A percentile compares a stretch with the other conserved stretches of the same genome.
Conservation (phyloP, 306 rosid genomes). For the Castanea crenata region DNA sequence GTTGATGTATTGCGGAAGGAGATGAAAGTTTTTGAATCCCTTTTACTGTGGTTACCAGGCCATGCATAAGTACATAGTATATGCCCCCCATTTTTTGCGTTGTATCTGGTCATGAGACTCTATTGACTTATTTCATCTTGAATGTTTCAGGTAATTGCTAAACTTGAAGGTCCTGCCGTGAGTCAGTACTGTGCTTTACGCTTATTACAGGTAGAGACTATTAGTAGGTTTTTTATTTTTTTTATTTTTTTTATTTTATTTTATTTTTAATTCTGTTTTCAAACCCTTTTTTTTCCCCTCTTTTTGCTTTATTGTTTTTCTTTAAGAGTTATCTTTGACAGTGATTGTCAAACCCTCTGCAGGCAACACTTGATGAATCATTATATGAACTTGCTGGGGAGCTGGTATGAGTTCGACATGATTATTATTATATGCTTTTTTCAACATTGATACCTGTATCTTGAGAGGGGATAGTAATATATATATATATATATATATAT, state of each 20-base stretch:
- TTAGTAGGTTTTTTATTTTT: background rate
- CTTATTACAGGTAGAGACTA: slow-evolving; percentile 62
- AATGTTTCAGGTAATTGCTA: slow-evolving; percentile 84
- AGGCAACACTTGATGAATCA: slow-evolving; percentile 97
- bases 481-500: no score
- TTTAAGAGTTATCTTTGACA: slow-evolving; percentile 21
- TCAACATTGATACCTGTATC: slow-evolving; percentile 21
- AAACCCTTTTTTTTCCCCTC: no score
- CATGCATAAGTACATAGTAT: background rate
- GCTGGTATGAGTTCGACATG: slow-evolving; percentile 53
- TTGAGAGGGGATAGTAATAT: slow-evolving; percentile 12
- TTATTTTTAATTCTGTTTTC: background rate
- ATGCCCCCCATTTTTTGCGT: background rate
- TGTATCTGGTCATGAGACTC: background rate
- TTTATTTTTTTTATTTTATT: no score
- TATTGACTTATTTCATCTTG: slow-evolving; percentile 19
- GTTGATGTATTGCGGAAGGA: background rate
- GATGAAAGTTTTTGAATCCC: background rate
- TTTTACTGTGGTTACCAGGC: background rate
- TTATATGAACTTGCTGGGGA: slow-evolving; percentile 98
- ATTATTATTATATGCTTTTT: slow-evolving; percentile 1
- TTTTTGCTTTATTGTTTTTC: background rate
- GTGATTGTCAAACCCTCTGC: slow-evolving; percentile 31
- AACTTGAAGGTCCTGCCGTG: slow-evolving; percentile 97
- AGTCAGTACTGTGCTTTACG: slow-evolving; percentile 96